phyloP scores from a whole-genome alignment of 305 asterid species.

The Fraxinus platypoda region DNA sequence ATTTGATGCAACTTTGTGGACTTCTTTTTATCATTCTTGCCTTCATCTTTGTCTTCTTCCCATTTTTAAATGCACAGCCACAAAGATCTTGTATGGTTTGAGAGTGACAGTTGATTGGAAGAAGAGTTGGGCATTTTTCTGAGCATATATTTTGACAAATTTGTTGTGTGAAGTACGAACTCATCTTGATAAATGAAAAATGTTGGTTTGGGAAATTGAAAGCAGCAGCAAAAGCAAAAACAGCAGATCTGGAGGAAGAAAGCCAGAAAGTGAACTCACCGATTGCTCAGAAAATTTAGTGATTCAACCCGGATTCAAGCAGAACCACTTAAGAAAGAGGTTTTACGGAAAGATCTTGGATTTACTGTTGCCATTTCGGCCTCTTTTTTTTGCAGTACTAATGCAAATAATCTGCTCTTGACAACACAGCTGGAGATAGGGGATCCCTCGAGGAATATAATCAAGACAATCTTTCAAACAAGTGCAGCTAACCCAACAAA shows the following conservation, averaged over 20 bases:
- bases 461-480: conserved; percentile 31
- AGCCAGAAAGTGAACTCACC: background rate
- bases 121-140: background rate
- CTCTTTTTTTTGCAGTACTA: background rate
- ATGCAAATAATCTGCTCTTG: background rate
- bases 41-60: background rate
- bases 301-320: background rate
- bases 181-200: too few relatives aligned
- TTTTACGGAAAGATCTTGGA: conserved; percentile 18
- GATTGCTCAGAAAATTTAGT: background rate
- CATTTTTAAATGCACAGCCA: background rate
- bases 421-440: conserved; percentile 29
- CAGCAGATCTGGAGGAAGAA: background rate
- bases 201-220: background rate
- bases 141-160: background rate
- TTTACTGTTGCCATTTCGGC: background rate
- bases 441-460: conserved; percentile 30
- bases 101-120: background rate
- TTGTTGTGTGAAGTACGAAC: background rate
- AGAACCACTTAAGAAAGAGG: conserved; percentile 17
- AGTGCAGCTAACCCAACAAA: conserved; percentile 21
- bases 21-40: background rate
- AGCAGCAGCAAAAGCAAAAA: background rate
- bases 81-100: background rate
- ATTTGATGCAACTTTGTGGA: background rate